Base-by-base conservation (phyloP, 305 asterid genomes). In the Fraxinus paxiana region DNA sequence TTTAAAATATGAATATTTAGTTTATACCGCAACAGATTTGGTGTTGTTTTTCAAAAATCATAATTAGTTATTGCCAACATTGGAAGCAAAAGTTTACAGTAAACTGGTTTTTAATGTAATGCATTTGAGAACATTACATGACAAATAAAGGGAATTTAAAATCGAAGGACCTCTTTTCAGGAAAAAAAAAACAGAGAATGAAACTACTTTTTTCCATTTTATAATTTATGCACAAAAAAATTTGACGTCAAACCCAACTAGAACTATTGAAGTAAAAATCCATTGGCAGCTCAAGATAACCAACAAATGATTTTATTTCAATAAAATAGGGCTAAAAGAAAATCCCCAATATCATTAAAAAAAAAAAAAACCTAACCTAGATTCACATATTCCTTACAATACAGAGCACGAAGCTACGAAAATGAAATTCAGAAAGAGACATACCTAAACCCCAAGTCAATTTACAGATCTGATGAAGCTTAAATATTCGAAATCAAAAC, bases 341-440 rank as follows among this genome's bases (percentile, higher is more conserved):
- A 0, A 71, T 38, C 78, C 84, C 86, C 87, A 83, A 78, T 26
- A 26, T 78, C 78, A 22, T 9, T 4, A 28, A 28, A 28, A 28
- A 28, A 33, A 33, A n/a, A 17, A 34, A 82, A 88, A 80, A 87
- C 91, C 92, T 89, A 87, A 87, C 89, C 88, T 83, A 88, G 81
- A 71, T 80, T 88, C 67, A 65, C 63, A 88, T 76, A 83, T 38
- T 31, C 70, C 13, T 34, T n/a, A 67, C 1, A 69, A 6, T 56
- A 28, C 65, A 13, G 43, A 38, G 37, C 33, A 79, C 31, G 78
- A 79, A 15, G 20, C 63, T 28, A 65, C 0, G 0, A 51, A 46
- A 67, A 6, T 20, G 65, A 26, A 81, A 87, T 88, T 87, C 65
- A 75, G 10, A 56, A 6, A 56, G 30, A 83, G 20, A 79, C 78